phyloP scores from a whole-genome alignment of 371 early-diverging fungal species.

The Mucor mucedo region DNA sequence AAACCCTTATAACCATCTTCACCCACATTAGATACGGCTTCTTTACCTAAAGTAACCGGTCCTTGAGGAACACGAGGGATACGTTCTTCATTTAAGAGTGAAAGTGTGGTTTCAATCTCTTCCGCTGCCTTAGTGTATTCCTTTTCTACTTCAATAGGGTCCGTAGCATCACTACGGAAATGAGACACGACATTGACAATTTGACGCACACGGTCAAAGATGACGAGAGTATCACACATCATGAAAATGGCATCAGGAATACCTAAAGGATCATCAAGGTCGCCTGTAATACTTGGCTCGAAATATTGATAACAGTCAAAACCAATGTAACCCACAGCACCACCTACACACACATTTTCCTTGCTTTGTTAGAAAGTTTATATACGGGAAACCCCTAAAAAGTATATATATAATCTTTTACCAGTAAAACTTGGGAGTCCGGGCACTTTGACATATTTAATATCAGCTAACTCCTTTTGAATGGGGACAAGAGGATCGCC shows the following conservation, averaged over 20 bases:
- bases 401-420: conserved; percentile 20
- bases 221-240: conserved; percentile 91
- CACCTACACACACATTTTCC: conserved; percentile 59
- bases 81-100: conserved; percentile 58
- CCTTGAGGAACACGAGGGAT: conserved; percentile 64
- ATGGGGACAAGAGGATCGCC: conserved; percentile 91
- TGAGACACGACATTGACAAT: conserved; percentile 90
- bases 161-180: conserved; percentile 71
- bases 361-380: not conserved
- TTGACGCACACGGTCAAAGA: conserved; percentile 94
- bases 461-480: conserved; percentile 78
- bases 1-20: conserved; percentile 88
- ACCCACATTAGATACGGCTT: conserved; percentile 83
- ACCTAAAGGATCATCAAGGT: conserved; percentile 82
- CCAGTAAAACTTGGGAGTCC: conserved; percentile 91
- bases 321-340: conserved; percentile 95
- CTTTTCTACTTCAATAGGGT: conserved; percentile 56
- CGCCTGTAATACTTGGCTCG: conserved; percentile 85
- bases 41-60: conserved; percentile 69
- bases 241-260: conserved; percentile 93
- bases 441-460: conserved; percentile 79
- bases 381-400: too few relatives aligned
- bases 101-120: conserved; percentile 69
- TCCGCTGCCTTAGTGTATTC: conserved; percentile 70
- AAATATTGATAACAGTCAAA: conserved; percentile 97